Evolutionary conservation across 2,329 filamentous ascomycete genomes (phyloP), one percentile per base, ranked within the genome.

Genomic region (Aureobasidium sp.): DNA sequence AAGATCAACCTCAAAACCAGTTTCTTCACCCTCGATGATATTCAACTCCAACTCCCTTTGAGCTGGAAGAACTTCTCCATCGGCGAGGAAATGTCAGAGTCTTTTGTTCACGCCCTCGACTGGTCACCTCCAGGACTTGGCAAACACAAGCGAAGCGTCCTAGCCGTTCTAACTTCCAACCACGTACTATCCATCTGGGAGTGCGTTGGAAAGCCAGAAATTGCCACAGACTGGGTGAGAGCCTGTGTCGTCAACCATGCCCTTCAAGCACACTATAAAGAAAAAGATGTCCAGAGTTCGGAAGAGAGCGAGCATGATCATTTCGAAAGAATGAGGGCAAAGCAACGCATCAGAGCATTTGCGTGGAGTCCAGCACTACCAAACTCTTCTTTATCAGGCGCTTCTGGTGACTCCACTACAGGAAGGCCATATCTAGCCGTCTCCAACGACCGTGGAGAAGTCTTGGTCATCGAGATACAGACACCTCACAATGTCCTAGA

Each of bases 91-190:
- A 78, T 83, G 58, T 85, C 83, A 0, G 67, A 73, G 2, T 81
- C 81, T 63, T 73, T 74, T 45, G 78, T 82, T 3, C 70, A 76
- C n/a, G 72, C 72, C 2, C 67, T 85, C 27, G 72, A 76, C 9
- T 86, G 84, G 84, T 86, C 83, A 5, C 74, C 80, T 2, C 75
- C 79, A 7, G 83, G 83, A 2, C 70, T 85, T 42, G 82, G 76
- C 21, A 78, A 77, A 65, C 79, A 84, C 68, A 73, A 77, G 47
- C 77, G 81, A 64, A 82, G 78, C 66, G 77, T 79, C 8, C 75
- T 86, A 32, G 81, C 78, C 2, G 78, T 84, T 16, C 72, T 84
- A 48, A 84, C 82, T 0, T 78, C 82, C 3, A 85, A 83, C 64
- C 70, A 84, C 60, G 67, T 82, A 1, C 69, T 86, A 5, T 82